These are phyloP conservation scores for Xylariaceae sp. DNA, from an alignment of 2,329 filamentous ascomycete species.

Conservation along the genomic window DNA sequence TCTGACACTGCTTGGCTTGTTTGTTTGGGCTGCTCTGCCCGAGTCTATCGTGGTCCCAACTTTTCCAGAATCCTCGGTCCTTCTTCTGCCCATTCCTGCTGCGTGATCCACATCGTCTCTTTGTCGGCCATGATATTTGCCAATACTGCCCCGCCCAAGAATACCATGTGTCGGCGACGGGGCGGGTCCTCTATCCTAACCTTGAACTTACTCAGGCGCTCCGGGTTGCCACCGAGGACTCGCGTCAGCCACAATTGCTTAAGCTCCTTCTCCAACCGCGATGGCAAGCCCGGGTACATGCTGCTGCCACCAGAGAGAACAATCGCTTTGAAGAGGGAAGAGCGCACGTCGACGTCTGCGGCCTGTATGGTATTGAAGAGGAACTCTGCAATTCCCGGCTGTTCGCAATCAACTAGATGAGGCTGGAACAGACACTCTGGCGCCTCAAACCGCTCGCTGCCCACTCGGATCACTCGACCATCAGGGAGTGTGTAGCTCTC, in stretches of 20 bases:
- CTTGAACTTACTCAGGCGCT: slow-evolving; percentile 98
- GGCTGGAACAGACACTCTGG: slow-evolving; percentile 98
- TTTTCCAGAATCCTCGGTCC: slow-evolving; percentile 85
- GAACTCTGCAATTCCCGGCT: slow-evolving; percentile 94
- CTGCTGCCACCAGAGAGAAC: slow-evolving; percentile 95
- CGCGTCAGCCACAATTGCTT: slow-evolving; percentile 98
- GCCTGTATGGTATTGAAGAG: slow-evolving; percentile 98
- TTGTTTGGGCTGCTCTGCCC: background rate
- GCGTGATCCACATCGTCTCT: slow-evolving; percentile 98
- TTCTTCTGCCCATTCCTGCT: slow-evolving; percentile 96
- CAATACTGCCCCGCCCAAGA: slow-evolving; percentile 92
- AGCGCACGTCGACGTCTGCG: slow-evolving; percentile 92
- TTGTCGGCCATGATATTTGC: slow-evolving; percentile 99
- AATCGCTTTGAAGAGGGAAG: slow-evolving; percentile 94
- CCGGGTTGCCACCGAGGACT: slow-evolving; percentile 87
- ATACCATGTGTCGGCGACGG: slow-evolving; percentile 97
- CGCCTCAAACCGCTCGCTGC: slow-evolving; percentile 96
- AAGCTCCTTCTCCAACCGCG: slow-evolving; percentile 93
- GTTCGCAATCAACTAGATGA: slow-evolving; percentile 95
- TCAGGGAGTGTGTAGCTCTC: slow-evolving; percentile 98
- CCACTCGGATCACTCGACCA: slow-evolving; percentile 92
- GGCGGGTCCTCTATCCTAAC: slow-evolving; percentile 98
- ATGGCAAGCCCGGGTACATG: slow-evolving; percentile 98
- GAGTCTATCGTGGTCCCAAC: slow-evolving; percentile 78
- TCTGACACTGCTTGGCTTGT: slow-evolving; percentile 1